phyloP scores from a whole-genome alignment of 2,329 filamentous ascomycete genomes.

The Trichoderma simmonsii region DNA sequence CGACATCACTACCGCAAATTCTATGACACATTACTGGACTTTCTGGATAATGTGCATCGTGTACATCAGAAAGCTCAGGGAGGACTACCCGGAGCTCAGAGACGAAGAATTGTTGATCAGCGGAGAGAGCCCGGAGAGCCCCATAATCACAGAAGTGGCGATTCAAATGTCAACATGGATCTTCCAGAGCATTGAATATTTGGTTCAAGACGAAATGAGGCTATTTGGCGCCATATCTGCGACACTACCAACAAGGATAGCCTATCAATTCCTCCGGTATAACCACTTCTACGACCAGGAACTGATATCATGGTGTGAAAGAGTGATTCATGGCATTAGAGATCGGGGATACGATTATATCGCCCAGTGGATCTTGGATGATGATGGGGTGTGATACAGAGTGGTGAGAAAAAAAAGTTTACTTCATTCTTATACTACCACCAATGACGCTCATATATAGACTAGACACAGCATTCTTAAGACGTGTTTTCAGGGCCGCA shows the following conservation, averaged over 20 bases:
- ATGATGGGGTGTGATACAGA: not conserved
- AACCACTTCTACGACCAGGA: not conserved
- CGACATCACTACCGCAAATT: constrained; percentile 37
- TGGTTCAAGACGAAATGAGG: constrained; percentile 38
- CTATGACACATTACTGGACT: constrained; percentile 37
- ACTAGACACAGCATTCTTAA: not conserved
- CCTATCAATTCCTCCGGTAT: constrained; percentile 19
- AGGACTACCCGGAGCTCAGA: not conserved
- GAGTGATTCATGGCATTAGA: constrained; percentile 1
- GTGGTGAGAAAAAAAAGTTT: not conserved
- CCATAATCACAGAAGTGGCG: constrained; percentile 10
- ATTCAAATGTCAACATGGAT: constrained; percentile 28
- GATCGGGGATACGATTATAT: constrained; percentile 12
- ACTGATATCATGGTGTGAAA: constrained; percentile 5
- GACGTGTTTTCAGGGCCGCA: not conserved
- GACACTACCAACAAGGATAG: constrained; percentile 29
- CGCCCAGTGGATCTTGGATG: constrained; percentile 5
- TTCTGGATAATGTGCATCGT: constrained; percentile 36
- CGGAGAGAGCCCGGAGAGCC: constrained; percentile 12
- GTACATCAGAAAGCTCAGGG: constrained; percentile 25
- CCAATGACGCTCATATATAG: not conserved
- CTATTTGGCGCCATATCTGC: constrained; percentile 38
- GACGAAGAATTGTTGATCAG: not conserved
- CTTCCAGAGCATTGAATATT: constrained; percentile 35
- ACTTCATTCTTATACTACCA: not conserved